These are phyloP conservation scores for Aspergillus bertholletiae DNA, from an alignment of 495 filamentous ascomycete species.

Conservation along the genomic window DNA sequence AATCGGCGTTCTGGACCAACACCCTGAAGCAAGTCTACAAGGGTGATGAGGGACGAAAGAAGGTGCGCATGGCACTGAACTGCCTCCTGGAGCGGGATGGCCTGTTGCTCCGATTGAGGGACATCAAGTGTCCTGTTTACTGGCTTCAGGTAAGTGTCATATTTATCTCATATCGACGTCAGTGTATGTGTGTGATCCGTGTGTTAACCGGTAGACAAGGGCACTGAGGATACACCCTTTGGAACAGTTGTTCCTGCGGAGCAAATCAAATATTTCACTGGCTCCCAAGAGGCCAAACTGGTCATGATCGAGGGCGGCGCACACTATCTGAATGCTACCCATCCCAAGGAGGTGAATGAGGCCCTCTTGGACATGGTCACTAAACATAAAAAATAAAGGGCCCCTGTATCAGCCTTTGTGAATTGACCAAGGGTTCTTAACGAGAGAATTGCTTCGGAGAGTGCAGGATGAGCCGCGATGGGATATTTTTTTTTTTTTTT, in stretches of 20 bases:
- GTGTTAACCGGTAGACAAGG: conserved; percentile 26
- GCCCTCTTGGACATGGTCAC: conserved; percentile 49
- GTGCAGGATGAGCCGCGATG: too few species aligned
- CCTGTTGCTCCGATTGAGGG: conserved; percentile 47
- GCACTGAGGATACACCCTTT: conserved; percentile 52
- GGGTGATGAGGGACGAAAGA: conserved; percentile 58
- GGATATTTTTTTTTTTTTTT: too few species aligned
- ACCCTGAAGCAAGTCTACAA: conserved; percentile 53
- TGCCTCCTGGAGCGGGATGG: conserved; percentile 59
- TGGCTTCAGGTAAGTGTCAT: conserved; percentile 58
- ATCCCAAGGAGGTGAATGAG: conserved; percentile 51
- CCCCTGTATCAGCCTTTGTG: neutral
- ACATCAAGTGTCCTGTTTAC: conserved; percentile 59
- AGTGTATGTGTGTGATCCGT: too few species aligned
- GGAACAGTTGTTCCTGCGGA: conserved; percentile 43
- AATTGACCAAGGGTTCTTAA: neutral
- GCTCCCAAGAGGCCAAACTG: conserved; percentile 48
- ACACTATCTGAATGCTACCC: conserved; percentile 58
- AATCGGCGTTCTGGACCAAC: conserved; percentile 48
- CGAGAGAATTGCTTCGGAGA: neutral
- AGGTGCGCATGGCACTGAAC: conserved; percentile 54
- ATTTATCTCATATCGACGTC: neutral
- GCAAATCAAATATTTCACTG: conserved; percentile 57
- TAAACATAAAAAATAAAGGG: conserved; percentile 3
- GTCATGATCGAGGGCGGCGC: conserved; percentile 48